These are phyloP conservation scores for Aureobasidium sp. DNA, from an alignment of 2,329 filamentous ascomycete species.

Conservation along the genomic window DNA sequence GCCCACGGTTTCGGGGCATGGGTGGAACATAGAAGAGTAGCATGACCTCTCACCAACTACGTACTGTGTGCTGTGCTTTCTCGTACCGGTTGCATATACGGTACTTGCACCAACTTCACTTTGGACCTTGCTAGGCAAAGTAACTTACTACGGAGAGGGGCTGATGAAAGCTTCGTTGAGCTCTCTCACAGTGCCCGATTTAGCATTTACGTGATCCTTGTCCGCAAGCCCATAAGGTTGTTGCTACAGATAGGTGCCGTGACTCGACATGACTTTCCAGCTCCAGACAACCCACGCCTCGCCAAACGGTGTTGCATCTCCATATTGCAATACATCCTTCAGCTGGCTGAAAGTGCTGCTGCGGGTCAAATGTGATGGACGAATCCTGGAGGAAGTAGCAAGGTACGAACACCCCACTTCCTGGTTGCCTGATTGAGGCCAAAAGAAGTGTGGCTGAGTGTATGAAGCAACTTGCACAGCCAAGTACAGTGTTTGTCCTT, in stretches of 20 bases:
- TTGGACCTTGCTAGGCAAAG: not conserved
- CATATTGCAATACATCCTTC: not conserved
- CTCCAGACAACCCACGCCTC: not conserved
- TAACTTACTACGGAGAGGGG: not conserved
- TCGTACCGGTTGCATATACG: not conserved
- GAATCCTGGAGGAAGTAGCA: not conserved
- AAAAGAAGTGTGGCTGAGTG: not conserved
- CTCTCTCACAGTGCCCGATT: not conserved
- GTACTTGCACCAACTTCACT: not conserved
- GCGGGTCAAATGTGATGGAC: not conserved
- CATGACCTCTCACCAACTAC: conserved; percentile 5
- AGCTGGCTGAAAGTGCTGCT: conserved; percentile 2
- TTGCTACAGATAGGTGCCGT: not conserved
- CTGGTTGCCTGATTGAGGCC: not conserved
- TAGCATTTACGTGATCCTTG: conserved; percentile 6
- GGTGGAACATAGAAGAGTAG: conserved; percentile 6
- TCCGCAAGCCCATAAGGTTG: not conserved
- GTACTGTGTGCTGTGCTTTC: conserved; percentile 7
- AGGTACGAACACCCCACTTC: not conserved
- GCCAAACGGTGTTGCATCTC: not conserved
- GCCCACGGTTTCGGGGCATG: not conserved
- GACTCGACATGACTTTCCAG: not conserved
- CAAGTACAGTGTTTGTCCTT: not conserved
- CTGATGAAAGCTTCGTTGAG: conserved; percentile 1
- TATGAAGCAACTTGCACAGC: not conserved